These are phyloP conservation scores for Starmerella stigmatis DNA, from an alignment of 805 yeast species.

Conservation along the genomic window DNA sequence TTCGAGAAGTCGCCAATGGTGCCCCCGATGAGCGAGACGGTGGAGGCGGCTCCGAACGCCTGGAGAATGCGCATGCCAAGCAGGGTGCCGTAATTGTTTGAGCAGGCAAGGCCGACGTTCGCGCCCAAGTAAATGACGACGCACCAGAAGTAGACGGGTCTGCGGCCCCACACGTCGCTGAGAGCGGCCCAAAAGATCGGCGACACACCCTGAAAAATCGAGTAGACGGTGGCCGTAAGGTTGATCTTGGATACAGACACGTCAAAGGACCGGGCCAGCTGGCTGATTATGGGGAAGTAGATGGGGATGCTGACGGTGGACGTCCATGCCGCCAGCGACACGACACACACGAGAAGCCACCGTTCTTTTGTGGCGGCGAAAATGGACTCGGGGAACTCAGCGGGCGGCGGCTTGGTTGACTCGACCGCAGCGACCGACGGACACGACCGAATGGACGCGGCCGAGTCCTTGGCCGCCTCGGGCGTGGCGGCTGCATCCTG, in stretches of 20 bases:
- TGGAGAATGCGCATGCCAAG: constrained; percentile 62
- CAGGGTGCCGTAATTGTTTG: constrained; percentile 49
- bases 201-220: constrained; percentile 62
- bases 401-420: neutral
- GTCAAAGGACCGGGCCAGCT: constrained; percentile 44
- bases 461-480: neutral
- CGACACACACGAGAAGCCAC: constrained; percentile 16
- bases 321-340: constrained; percentile 13
- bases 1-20: constrained; percentile 65
- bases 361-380: constrained; percentile 11
- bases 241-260: constrained; percentile 51
- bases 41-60: constrained; percentile 67
- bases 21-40: constrained; percentile 60
- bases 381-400: constrained; percentile 16
- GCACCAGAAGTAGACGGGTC: constrained; percentile 54
- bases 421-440: neutral
- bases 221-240: constrained; percentile 64
- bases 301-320: constrained; percentile 68
- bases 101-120: constrained; percentile 54
- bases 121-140: constrained; percentile 47
- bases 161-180: constrained; percentile 62
- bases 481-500: too few relatives aligned
- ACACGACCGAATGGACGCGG: neutral
- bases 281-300: constrained; percentile 65
- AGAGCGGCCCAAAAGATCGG: constrained; percentile 61